Evolutionary conservation across 495 filamentous ascomycete genomes (phyloP).

Genomic region (Hyaloscypha bicolor): DNA sequence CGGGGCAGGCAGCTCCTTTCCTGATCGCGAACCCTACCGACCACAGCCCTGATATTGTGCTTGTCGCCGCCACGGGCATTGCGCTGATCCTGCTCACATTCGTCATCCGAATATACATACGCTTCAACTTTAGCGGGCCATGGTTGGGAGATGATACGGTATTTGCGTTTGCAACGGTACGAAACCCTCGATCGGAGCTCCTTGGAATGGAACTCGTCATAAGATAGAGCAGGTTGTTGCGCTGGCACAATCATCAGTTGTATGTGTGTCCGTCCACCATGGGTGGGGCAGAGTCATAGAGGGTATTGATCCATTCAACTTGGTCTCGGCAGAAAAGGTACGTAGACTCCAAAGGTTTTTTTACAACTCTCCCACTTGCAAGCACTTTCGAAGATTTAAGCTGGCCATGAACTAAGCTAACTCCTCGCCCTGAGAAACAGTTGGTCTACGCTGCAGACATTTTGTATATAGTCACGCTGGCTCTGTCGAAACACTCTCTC

Average conservation of each 20-base stretch:
- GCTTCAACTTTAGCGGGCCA: constrained; percentile 41
- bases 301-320: neutral
- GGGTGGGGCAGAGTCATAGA: constrained; percentile 9
- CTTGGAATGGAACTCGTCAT: constrained; percentile 4
- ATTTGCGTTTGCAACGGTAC: constrained; percentile 9
- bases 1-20: neutral
- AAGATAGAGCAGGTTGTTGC: neutral
- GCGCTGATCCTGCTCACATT: constrained; percentile 32
- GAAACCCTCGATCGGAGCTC: neutral
- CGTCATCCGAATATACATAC: constrained; percentile 49
- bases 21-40: neutral
- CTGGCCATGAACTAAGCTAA: neutral
- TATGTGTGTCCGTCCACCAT: constrained; percentile 3
- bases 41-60: constrained; percentile 6
- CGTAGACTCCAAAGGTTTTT: neutral
- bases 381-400: neutral
- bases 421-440: neutral
- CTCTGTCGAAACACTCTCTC: constrained; percentile 11
- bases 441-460: constrained; percentile 3
- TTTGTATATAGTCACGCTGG: constrained; percentile 4
- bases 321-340: constrained; percentile 2
- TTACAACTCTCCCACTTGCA: neutral
- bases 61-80: constrained; percentile 6
- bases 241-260: constrained; percentile 4
- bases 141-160: constrained; percentile 43